Conservation (phyloP, 2,329 filamentous ascomycete species). For the Achaetomium macrosporum region DNA sequence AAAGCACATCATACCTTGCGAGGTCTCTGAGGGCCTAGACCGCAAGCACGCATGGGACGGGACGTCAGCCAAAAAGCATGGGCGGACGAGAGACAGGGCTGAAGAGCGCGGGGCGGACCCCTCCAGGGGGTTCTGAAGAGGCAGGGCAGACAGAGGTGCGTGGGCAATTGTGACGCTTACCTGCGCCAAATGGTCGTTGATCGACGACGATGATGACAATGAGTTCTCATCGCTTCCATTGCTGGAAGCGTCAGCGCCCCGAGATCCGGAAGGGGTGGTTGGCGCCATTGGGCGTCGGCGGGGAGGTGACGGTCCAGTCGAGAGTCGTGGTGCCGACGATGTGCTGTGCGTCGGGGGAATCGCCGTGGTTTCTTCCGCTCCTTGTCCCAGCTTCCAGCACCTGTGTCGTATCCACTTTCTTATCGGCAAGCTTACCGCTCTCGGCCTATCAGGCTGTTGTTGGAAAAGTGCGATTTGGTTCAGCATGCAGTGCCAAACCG, state of each 20-base stretch:
- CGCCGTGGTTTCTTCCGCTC: not conserved
- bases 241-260: not conserved
- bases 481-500: not conserved
- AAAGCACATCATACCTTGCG: conserved; percentile 27
- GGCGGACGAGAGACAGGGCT: conserved; percentile 7
- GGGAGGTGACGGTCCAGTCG: not conserved
- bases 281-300: conserved; percentile 4
- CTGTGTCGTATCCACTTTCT: not conserved
- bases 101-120: conserved; percentile 6
- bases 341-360: too few species aligned
- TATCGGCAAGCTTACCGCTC: conserved; percentile 7
- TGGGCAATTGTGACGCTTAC: conserved; percentile 10
- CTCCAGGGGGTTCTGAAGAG: not conserved
- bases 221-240: not conserved
- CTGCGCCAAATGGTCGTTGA: conserved; percentile 18
- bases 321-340: not conserved
- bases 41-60: conserved; percentile 13
- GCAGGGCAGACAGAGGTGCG: not conserved
- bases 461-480: conserved; percentile 4
- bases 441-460: conserved; percentile 1
- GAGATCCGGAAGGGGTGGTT: not conserved
- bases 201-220: conserved; percentile 14
- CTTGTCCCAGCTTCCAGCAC: not conserved
- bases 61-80: conserved; percentile 15
- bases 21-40: conserved; percentile 31